Evolutionary conservation across 495 filamentous ascomycete species (phyloP), one percentile per base, ranked within the genome.

Genomic region (Aspergillus homomorphus): DNA sequence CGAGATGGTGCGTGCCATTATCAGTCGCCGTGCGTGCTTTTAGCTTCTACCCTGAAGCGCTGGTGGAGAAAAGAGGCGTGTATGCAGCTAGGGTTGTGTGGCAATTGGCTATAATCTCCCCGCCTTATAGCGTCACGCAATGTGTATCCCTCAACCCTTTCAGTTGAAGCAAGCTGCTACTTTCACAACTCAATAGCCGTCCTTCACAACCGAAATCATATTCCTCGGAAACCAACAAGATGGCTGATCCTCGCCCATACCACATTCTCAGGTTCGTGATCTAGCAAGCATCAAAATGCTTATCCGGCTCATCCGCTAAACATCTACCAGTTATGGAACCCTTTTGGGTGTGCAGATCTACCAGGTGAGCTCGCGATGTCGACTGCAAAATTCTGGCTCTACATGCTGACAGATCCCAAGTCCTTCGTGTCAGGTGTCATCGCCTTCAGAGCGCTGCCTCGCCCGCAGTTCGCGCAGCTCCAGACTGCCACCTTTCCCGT

Each of bases 401-500:
- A 38, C 19, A 23, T 15, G 7, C 45, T 41, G 20, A 22, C 20
- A 43, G 22, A 14, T 19, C 1, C 3, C 12, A 61, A 90, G 85
- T 89, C 89, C 58, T 96, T 96, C 73, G 76, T 96, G 57, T 84
- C 81, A 54, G 90, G 90, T 28, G 79, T 88, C 26, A 71, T 92
- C 45, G 84, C 89, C 54, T 96, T 85, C 78, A 80, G 78, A 45
- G 80, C 83, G 54, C 84, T 97, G 49, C 80, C 89, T 10, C 85
- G 90, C 10, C 84, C 90, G 0, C 86, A 92, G 68, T 98, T 98
- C 75, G 79, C 85, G 5, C 77, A 82, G 38, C 80, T 98, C 23
- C 93, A 96, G 74, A 74, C 82, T 33, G 81, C 81, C 63, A 84
- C 91, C 65, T 93, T 95, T 74, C 93, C 93, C 21, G 72, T 87